A percentile compares a stretch with the other conserved stretches of the same genome.
These are phyloP conservation scores for Cutaneotrichosporon sp. DNA, from an alignment of 1,284 basidiomycete species.

Conservation along the genomic window DNA sequence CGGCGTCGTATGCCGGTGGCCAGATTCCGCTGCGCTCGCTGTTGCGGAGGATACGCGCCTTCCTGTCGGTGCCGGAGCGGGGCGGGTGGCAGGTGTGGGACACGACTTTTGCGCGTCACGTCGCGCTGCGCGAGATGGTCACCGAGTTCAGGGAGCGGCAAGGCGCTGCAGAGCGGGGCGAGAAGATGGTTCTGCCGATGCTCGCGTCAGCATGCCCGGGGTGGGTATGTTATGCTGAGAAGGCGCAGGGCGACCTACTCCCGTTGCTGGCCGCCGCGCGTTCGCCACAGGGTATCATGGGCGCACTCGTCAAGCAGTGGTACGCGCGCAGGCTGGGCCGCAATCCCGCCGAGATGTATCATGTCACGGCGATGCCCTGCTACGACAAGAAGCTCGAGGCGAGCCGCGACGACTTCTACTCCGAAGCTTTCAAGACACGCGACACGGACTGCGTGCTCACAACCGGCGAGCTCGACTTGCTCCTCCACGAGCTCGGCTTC, in stretches of 20 bases:
- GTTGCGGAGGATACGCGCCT: conserved; percentile 66
- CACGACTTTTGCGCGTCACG: conserved; percentile 88
- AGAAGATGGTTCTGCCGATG: conserved; percentile 66
- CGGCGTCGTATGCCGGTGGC: conserved; percentile 63
- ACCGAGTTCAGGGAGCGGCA: conserved; percentile 75
- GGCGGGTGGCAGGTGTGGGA: conserved; percentile 69
- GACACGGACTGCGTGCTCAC: conserved; percentile 98
- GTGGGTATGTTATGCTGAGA: conserved; percentile 99
- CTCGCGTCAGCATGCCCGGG: conserved; percentile 95
- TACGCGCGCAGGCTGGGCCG: conserved; percentile 64
- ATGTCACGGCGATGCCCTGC: conserved; percentile 97
- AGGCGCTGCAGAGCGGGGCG: conserved; percentile 38
- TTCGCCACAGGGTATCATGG: conserved; percentile 92
- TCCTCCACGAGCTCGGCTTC: conserved; percentile 80
- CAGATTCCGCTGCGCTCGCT: conserved; percentile 60
- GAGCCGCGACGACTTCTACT: conserved; percentile 85
- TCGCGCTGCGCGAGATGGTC: conserved; percentile 78
- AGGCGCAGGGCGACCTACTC: conserved; percentile 90
- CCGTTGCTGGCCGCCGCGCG: conserved; percentile 85
- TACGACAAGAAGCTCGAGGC: conserved; percentile 99
- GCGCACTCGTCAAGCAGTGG: conserved; percentile 86
- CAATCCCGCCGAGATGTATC: conserved; percentile 83
- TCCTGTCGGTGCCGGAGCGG: conserved; percentile 50
- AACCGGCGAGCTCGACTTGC: conserved; percentile 86
- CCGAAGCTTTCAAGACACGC: conserved; percentile 70